Evolutionary conservation across 148 eudicot genomes (phyloP), one percentile per base, ranked within the genome.

Genomic region (Tetragonia tetragonoides): DNA sequence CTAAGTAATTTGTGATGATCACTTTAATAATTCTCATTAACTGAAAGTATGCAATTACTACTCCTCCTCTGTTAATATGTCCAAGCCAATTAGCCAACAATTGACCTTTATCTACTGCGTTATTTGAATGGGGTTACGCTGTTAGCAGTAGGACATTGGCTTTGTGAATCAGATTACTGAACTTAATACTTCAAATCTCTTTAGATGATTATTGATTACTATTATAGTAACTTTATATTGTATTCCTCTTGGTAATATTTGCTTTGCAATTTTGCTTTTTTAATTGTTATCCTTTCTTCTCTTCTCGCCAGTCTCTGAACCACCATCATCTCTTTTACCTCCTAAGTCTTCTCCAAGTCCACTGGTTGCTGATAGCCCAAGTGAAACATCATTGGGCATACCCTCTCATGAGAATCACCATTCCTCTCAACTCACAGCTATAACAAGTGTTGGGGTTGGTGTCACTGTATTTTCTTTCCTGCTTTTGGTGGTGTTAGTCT

Each of bases 301-400:
- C 75, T 39, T 77, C 49, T 38, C 85, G 61, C 78, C 82, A 82
- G 86, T 82, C 78, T 85, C 89, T 72, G 87, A 74, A 75, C 80
- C 78, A 53, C 68, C 90, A 51, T 85, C 89, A 21, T 68, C 91
- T 80, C 28, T 76, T 77, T 79, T 73, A 74, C 73, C 97, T 78
- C 95, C 98, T 3, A 66, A 75, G 75, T 79, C 88, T 68, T 86
- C 99, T 75, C 93, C 94, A 54, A 89, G 81, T 82, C 86, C 97
- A 53, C 74, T 79, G 53, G 54, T 77, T 73, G 91, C 94, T 77
- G 81, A 86, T 54, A 87, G 90, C 81, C 97, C 99, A 38, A 83
- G 85, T 73, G 87, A 88, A 83, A 81, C 82, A 49, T 88, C 95
- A 62, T 66, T 87, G 76, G 87, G 77, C 54, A 40, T 74, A 69